Conservation (phyloP, 2,329 filamentous ascomycete genomes). For the Exophiala sp. region DNA sequence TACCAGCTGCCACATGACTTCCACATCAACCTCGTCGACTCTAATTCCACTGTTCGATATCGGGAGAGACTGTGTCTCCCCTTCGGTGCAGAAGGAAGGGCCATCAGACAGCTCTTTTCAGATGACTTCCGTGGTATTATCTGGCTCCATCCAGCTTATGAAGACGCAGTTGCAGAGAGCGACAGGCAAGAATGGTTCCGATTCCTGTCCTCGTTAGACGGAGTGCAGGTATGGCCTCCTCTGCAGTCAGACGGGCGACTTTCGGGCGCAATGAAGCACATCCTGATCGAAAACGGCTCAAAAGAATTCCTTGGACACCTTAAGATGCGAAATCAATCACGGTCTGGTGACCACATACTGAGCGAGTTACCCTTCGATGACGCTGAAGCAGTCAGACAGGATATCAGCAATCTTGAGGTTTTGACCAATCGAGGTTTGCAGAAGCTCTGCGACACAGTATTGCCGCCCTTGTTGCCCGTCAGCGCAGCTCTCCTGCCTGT, state of each 20-base stretch:
- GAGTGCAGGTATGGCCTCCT: slow-evolving; percentile 5
- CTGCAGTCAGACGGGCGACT: slow-evolving; percentile 8
- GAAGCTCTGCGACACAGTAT: slow-evolving; percentile 11
- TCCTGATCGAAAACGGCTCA: slow-evolving; percentile 11
- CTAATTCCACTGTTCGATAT: slow-evolving; percentile 6
- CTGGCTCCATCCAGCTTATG: slow-evolving; percentile 14
- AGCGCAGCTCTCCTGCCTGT: slow-evolving; percentile 11
- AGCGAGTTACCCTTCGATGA: slow-evolving; percentile 2
- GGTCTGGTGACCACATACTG: too few relatives aligned
- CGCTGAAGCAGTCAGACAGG: slow-evolving; percentile 4
- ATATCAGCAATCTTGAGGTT: slow-evolving; percentile 10
- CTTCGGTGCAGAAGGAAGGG: slow-evolving; percentile 9
- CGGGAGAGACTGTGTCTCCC: slow-evolving; percentile 6
- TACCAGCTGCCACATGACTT: slow-evolving; percentile 1
- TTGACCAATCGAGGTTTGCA: slow-evolving; percentile 10
- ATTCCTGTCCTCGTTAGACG: slow-evolving; percentile 7
- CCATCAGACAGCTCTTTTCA: slow-evolving; percentile 11
- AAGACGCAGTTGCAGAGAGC: slow-evolving; percentile 1
- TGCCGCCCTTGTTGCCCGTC: slow-evolving; percentile 7
- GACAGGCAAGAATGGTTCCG: slow-evolving; percentile 6
- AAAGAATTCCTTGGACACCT: slow-evolving; percentile 11
- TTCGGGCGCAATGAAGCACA: slow-evolving; percentile 9
- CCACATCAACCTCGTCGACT: slow-evolving; percentile 5
- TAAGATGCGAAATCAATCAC: slow-evolving; percentile 5
- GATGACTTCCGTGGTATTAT: slow-evolving; percentile 7